Evolutionary conservation across 257 asterid species (phyloP), one percentile per base, ranked within the genome.

Genomic region (Solanum paucissectum): DNA sequence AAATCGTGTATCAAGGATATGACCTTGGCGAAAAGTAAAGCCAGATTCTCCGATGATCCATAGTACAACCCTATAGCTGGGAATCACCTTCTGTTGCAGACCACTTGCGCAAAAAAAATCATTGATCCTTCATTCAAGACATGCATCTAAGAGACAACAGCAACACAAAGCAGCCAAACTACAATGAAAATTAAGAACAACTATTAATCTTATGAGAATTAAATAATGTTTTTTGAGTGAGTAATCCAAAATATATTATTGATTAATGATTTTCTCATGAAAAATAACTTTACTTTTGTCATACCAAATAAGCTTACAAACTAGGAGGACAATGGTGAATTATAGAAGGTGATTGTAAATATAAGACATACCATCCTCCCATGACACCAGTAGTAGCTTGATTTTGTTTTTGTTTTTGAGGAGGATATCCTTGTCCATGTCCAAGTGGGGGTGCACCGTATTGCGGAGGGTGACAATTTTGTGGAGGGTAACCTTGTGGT

Each of bases 81-180:
- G 60, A 44, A 42, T 42, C 62, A 77, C 84, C 84, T 77, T 42
- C 58, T 75, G 62, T 23, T 77, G 84, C n/a, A 38, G 37, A n/a
- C 3, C 62, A 42, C n/a, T 77, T 42, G n/a, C 13, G 21, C 36
- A 25, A 42, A 77, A 6, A 5, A 38, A 7, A 77, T 18, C 62
- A 52, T 18, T 52, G n/a, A 52, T 52, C 62, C 62, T 52, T n/a
- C 84, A 77, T 42, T 77, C 62, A 42, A 77, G 62, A 34, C 84
- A 77, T 25, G 62, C 84, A 42, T 77, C 84, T 77, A 77, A 42
- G 36, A 77, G 84, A 33, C 84, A 77, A 20, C 84, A 77, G 16
- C 84, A 77, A 77, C 84, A 77, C n/a, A 77, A 40, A 13, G 84
- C 62, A 77, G 84, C 84, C 84, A 77, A 77, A 77, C 84, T 77